These are phyloP conservation scores for Fusarium sp. DNA, from an alignment of 2,329 filamentous ascomycete genomes.

Conservation along the genomic window DNA sequence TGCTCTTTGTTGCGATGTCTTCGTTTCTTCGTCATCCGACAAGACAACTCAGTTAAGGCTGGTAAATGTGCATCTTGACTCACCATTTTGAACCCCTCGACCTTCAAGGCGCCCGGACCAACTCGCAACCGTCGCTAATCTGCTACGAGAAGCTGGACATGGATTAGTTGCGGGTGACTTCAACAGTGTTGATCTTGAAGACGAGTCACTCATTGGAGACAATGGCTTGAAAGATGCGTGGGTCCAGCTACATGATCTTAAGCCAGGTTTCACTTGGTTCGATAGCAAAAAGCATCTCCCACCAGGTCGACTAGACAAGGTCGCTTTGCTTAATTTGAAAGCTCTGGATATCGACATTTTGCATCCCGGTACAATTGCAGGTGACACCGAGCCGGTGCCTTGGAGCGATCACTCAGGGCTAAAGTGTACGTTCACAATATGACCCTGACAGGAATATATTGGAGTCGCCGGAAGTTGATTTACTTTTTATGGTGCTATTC, in stretches of 20 bases:
- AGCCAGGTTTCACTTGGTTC: constrained; percentile 55
- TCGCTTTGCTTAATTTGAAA: constrained; percentile 50
- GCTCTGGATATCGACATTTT: constrained; percentile 32
- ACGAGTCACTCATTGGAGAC: constrained; percentile 47
- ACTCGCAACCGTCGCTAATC: constrained; percentile 43
- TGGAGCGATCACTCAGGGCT: constrained; percentile 22
- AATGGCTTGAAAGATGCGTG: constrained; percentile 54
- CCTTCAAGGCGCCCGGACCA: constrained; percentile 51
- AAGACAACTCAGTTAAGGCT: constrained; percentile 44
- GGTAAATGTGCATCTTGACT: constrained; percentile 58
- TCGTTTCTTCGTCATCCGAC: constrained; percentile 26
- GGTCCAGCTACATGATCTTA: constrained; percentile 44
- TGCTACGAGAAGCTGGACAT: constrained; percentile 45
- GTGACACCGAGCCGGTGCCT: neutral
- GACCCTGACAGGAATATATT: too few species aligned
- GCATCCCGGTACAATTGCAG: constrained; percentile 16
- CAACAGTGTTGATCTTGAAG: constrained; percentile 54
- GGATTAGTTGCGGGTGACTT: constrained; percentile 57
- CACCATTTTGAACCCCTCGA: constrained; percentile 37
- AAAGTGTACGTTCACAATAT: neutral
- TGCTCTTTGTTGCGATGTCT: constrained; percentile 54
- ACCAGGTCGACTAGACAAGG: constrained; percentile 54
- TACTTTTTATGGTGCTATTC: too few species aligned
- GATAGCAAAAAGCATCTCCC: constrained; percentile 51
- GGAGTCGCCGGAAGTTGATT: too few species aligned